Evolutionary conservation across 73 alveolate species (phyloP).

Genomic region (Tetrahymena borealis): DNA sequence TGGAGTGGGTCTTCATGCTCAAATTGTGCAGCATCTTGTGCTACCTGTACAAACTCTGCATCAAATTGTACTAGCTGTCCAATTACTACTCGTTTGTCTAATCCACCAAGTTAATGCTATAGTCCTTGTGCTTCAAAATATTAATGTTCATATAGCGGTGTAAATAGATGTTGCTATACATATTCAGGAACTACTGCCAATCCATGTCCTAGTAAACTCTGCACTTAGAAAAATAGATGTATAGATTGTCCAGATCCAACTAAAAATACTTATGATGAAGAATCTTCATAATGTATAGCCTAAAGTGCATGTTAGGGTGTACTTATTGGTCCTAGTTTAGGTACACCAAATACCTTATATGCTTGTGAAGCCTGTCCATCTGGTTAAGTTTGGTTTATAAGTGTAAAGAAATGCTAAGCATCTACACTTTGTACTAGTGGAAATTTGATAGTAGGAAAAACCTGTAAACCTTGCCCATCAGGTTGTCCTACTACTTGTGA

Average conservation of each 20-base stretch:
- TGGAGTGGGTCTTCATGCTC: not conserved
- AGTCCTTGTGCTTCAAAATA: not conserved
- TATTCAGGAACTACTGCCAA: not conserved
- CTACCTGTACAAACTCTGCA: not conserved
- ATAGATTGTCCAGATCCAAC: not conserved
- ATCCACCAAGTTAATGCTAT: not conserved
- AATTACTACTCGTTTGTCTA: not conserved
- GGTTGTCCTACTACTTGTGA: not conserved
- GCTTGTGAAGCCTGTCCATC: not conserved
- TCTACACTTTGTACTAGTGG: not conserved
- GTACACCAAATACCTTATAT: not conserved
- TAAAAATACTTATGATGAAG: not conserved
- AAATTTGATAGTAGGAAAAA: not conserved
- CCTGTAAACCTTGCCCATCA: not conserved
- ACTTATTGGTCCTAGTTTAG: not conserved
- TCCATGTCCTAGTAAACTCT: not conserved
- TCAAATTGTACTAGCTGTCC: not conserved
- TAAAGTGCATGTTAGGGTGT: not conserved
- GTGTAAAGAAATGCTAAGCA: not conserved
- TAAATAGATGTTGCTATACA: not conserved
- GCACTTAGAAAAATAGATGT: not conserved
- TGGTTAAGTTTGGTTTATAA: not conserved
- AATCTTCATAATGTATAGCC: not conserved
- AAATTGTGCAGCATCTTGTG: not conserved
- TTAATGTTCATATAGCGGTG: not conserved